Conservation (phyloP, 345 rosid species). For the Rhizophora mangle region DNA sequence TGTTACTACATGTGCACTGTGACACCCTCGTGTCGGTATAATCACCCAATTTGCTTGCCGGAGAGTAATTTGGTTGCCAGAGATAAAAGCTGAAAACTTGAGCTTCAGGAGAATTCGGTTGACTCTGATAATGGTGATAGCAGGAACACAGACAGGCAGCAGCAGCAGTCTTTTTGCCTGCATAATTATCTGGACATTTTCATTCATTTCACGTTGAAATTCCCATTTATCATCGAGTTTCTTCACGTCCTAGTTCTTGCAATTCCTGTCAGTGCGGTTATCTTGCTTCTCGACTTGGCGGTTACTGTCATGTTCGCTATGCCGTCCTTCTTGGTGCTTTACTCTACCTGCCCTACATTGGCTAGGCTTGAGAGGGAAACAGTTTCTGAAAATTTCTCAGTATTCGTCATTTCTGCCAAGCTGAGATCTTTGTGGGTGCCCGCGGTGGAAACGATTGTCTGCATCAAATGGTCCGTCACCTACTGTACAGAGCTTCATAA, state of each 20-base stretch:
- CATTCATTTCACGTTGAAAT: slow-evolving; percentile 65
- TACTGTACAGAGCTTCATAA: too few relatives aligned
- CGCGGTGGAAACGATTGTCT: too few relatives aligned
- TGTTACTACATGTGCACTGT: too few relatives aligned
- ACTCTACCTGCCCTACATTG: slow-evolving; percentile 75
- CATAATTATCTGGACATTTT: slow-evolving; percentile 59
- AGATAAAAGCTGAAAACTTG: too few relatives aligned
- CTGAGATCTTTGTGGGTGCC: too few relatives aligned
- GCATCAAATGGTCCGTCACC: too few relatives aligned
- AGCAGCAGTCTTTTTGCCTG: slow-evolving; percentile 32
- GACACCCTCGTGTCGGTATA: too few relatives aligned
- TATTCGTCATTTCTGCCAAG: too few relatives aligned
- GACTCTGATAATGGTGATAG: not conserved
- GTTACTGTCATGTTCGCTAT: slow-evolving; percentile 64
- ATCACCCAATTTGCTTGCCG: too few relatives aligned
- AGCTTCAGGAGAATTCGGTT: not conserved
- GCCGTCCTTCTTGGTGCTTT: slow-evolving; percentile 73
- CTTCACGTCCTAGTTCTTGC: slow-evolving; percentile 67
- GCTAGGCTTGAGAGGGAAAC: slow-evolving; percentile 83
- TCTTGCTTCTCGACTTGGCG: slow-evolving; percentile 63
- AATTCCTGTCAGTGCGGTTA: slow-evolving; percentile 74
- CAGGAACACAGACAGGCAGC: slow-evolving; percentile 13
- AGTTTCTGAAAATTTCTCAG: slow-evolving; percentile 31
- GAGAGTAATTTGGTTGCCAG: too few relatives aligned
- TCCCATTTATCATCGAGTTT: slow-evolving; percentile 70